Percentiles rank a stretch among this genome's conserved stretches.
These are phyloP conservation scores for Kwoniella dejecticola DNA, from an alignment of 768 basidiomycete genomes.

Conservation along the genomic window DNA sequence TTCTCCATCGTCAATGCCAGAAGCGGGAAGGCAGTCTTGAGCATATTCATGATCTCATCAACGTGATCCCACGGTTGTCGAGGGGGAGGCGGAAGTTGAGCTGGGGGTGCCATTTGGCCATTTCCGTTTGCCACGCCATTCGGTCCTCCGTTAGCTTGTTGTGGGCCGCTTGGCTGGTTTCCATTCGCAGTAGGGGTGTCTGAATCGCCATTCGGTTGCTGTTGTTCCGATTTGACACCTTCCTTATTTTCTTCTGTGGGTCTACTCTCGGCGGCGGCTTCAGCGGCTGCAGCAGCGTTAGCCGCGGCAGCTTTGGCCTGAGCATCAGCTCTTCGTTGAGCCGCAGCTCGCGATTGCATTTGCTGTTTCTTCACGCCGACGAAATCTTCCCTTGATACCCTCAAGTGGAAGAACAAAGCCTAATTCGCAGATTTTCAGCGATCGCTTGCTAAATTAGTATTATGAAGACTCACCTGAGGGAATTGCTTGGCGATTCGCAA, in stretches of 20 bases:
- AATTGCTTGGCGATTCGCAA: constrained; percentile 85
- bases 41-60: constrained; percentile 86
- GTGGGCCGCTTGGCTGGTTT: neutral
- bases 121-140: too few species aligned
- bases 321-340: constrained; percentile 29
- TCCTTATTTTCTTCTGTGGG: constrained; percentile 42
- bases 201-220: constrained; percentile 15
- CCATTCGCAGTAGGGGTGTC: constrained; percentile 12
- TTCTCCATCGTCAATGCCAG: constrained; percentile 94
- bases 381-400: constrained; percentile 79
- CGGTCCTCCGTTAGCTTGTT: constrained; percentile 3
- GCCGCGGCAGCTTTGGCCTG: constrained; percentile 34
- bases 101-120: constrained; percentile 17
- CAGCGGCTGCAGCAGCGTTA: constrained; percentile 36
- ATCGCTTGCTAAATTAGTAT: too few species aligned
- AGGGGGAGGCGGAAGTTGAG: constrained; percentile 36
- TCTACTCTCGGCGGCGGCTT: constrained; percentile 48
- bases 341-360: constrained; percentile 26
- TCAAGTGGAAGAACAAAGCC: constrained; percentile 93
- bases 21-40: constrained; percentile 95
- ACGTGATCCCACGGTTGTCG: constrained; percentile 81
- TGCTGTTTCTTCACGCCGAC: constrained; percentile 51
- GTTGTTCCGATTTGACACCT: constrained; percentile 29
- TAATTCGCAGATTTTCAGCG: constrained; percentile 53
- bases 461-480: constrained; percentile 70